Evolutionary conservation across 805 yeast genomes (phyloP), one percentile per base, ranked within the genome.

Genomic region (Candida ulmi): DNA sequence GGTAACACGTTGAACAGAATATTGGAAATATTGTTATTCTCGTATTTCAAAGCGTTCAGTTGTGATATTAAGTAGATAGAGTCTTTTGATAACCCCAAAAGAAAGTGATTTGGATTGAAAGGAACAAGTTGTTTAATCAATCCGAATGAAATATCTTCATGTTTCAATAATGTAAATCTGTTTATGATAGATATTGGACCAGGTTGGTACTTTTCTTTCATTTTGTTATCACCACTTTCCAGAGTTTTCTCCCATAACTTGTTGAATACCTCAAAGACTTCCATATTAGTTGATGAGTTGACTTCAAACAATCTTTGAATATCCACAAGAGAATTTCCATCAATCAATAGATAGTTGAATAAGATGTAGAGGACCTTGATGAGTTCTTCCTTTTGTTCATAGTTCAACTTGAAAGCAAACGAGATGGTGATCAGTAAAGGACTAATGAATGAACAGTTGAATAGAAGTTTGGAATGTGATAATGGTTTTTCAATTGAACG

Each of bases 171-270:
- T 1, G 45, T 30, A 4, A 55, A 15, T 37, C 54, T 44, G 30
- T 46, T 50, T 2, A 48, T n/a, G 1, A 54, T 13, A 2, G 55
- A 30, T 2, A 54, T 36, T 29, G 58, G 57, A 9, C 60, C 60
- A 8, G 49, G 45, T 2, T 37, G 27, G 13, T 30, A 43, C 9
- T 32, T 44, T 6, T 25, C 11, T 24, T 45, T 43, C 2, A 41
- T 13, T 5, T 21, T 11, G 11, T 32, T 30, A 3, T 35, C 25
- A 4, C 11, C 23, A 5, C 23, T 23, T 16, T 51, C 47, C 7
- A 55, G 33, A 13, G 55, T 50, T 21, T 44, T 49, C 16, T 42
- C 44, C 60, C 60, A 55, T 11, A 55, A 42, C 17, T 47, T 51
- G 35, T 42, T 47, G 40, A 55, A 53, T 2, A 52, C 46, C 12